Evolutionary conservation across 495 filamentous ascomycete genomes (phyloP).

Genomic region (Chaetomium tenue): DNA sequence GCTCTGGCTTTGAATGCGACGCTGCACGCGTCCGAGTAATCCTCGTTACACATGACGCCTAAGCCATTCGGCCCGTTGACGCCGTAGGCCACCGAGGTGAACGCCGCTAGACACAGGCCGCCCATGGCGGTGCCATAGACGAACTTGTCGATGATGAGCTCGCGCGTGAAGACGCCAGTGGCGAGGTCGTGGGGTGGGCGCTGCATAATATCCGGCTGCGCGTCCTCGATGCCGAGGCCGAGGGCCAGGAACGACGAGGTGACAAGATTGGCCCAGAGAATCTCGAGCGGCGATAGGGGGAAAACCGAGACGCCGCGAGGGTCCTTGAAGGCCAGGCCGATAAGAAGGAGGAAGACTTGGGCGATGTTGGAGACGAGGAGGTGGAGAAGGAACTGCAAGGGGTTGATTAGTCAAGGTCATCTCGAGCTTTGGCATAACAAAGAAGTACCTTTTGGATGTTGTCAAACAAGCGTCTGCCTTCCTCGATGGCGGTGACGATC

Average conservation of each 20-base stretch:
- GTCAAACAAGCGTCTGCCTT: slow-evolving; percentile 70
- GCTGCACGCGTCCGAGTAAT: slow-evolving; percentile 52
- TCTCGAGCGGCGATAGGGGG: slow-evolving; percentile 68
- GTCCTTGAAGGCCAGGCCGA: slow-evolving; percentile 73
- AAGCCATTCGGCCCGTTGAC: slow-evolving; percentile 61
- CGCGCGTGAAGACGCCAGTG: slow-evolving; percentile 65
- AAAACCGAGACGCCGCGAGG: slow-evolving; percentile 64
- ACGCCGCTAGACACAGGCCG: slow-evolving; percentile 61
- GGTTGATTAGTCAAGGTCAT: slow-evolving; percentile 25
- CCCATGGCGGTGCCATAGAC: slow-evolving; percentile 72
- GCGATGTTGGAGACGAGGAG: slow-evolving; percentile 71
- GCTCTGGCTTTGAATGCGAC: slow-evolving; percentile 72
- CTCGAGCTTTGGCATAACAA: neutral
- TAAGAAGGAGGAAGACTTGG: slow-evolving; percentile 67
- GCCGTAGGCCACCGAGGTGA: slow-evolving; percentile 66
- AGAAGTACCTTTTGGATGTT: slow-evolving; percentile 70
- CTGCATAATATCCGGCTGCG: slow-evolving; percentile 66
- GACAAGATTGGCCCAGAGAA: slow-evolving; percentile 75
- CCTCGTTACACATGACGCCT: slow-evolving; percentile 61
- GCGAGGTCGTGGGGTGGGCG: slow-evolving; percentile 66
- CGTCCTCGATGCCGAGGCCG: slow-evolving; percentile 69
- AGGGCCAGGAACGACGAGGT: slow-evolving; percentile 74
- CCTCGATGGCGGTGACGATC: slow-evolving; percentile 70
- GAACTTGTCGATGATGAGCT: slow-evolving; percentile 70
- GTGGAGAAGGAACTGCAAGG: slow-evolving; percentile 79